Base-by-base conservation (phyloP, 768 basidiomycete species). In the Panaeolus papilionaceus region DNA sequence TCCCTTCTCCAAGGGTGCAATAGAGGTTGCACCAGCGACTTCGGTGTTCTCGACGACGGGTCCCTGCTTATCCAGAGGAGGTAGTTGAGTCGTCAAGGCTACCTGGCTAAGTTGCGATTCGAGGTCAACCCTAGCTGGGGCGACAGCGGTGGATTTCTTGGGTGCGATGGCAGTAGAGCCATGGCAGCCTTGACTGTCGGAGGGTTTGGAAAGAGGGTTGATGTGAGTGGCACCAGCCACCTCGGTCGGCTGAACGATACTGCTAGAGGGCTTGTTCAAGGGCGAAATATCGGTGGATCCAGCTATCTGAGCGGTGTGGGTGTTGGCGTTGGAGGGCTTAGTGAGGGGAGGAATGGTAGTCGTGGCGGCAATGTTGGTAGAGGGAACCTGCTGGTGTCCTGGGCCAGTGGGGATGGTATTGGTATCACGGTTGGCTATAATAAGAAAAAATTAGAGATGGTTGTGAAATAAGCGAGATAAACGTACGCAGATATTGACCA, bases 401-500 rank as follows among this genome's bases (percentile, higher is more conserved):
- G 49, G 3, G 14, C 26, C 23, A 14, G 49, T 51, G 23, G 49
- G 49, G 9, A 26, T 51, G 26, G 20, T 20, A n/a, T 16, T 58
- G 28, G 42, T 42, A 42, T 42, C 42, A 0, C 42, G 42, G 42
- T 44, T 44, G 14, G 42, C 42, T 44, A 44, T 33, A 10, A 40
- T 14, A 40, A 4, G 39, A 40, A 10, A 40, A 2, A 14, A 40
- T 14, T 10, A 14, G 14, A 40, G 39, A 40, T 3, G 39, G 9
- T 40, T 16, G 18, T 3, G 9, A 58, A 6, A 12, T 33, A 58
- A 16, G 6, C 6, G 16, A 7, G 28, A 18, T 23, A 3, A 33
- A 58, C 54, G 28, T 58, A 58, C 54, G 28, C 4, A 58, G 26
- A 33, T 58, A 58, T 58, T 37, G 54, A 28, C 11, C 54, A 16